These are phyloP conservation scores for Cyberlindnera bimundalis DNA, from an alignment of 805 yeast species.

Conservation along the genomic window DNA sequence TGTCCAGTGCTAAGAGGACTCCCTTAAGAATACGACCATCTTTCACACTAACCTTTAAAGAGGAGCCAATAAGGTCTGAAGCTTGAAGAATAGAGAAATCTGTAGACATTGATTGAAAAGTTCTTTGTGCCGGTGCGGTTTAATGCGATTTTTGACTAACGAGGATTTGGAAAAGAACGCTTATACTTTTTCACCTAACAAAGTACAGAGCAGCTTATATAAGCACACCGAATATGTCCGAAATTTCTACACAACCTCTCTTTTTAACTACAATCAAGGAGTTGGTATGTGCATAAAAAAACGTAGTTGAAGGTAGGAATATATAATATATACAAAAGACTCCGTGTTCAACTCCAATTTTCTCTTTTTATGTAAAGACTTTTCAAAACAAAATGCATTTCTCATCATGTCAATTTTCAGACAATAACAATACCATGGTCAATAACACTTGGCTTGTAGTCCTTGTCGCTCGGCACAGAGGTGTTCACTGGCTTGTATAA, in stretches of 20 bases:
- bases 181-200: too few species aligned
- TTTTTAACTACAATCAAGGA: not conserved
- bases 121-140: too few species aligned
- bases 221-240: not conserved
- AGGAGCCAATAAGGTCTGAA: slow-evolving; percentile 22
- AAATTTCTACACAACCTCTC: not conserved
- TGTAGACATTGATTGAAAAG: not conserved
- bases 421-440: slow-evolving; percentile 45
- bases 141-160: too few species aligned
- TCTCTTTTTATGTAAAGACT: not conserved
- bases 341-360: not conserved
- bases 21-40: slow-evolving; percentile 24
- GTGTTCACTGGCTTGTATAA: slow-evolving; percentile 76
- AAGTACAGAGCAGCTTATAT: not conserved
- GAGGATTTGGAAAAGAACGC: too few species aligned
- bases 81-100: slow-evolving; percentile 9
- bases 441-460: slow-evolving; percentile 36
- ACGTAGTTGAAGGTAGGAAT: not conserved
- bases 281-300: not conserved
- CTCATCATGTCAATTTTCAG: slow-evolving; percentile 15
- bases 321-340: not conserved
- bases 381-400: not conserved
- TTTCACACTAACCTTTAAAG: slow-evolving; percentile 13
- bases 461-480: slow-evolving; percentile 57
- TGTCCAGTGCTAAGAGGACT: slow-evolving; percentile 25